Evolutionary conservation across 148 eudicot genomes (phyloP).

Genomic region (Rhododendron simsii): DNA sequence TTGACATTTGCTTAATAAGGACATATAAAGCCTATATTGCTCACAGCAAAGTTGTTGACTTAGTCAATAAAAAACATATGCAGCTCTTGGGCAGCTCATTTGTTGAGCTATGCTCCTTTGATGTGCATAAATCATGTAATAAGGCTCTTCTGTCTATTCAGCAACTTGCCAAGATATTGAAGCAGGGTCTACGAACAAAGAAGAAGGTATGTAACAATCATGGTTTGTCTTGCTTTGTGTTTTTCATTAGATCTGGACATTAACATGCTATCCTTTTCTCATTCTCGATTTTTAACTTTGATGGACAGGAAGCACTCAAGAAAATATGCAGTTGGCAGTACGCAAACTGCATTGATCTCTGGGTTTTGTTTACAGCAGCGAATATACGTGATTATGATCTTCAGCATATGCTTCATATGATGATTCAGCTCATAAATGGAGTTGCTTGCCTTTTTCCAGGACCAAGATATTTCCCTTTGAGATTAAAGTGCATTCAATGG

Average conservation of each 20-base stretch:
- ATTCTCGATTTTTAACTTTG: neutral
- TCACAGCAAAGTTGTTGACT: conserved; percentile 46
- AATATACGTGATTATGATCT: conserved; percentile 59
- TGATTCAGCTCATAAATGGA: conserved; percentile 75
- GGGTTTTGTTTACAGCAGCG: conserved; percentile 68
- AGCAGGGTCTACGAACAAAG: conserved; percentile 51
- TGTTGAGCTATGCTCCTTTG: conserved; percentile 69
- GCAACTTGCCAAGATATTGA: conserved; percentile 62
- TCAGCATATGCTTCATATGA: conserved; percentile 44
- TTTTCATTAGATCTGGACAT: neutral
- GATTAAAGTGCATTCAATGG: conserved; percentile 80
- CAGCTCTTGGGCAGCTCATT: conserved; percentile 55
- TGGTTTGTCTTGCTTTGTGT: neutral
- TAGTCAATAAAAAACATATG: conserved; percentile 42
- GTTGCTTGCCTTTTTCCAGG: conserved; percentile 65
- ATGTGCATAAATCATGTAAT: conserved; percentile 58
- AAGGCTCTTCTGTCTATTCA: conserved; percentile 55
- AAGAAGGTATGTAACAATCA: conserved; percentile 47
- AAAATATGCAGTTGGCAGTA: conserved; percentile 87
- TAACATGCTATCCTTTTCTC: neutral
- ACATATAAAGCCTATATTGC: conserved; percentile 57
- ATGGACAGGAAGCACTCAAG: conserved; percentile 67
- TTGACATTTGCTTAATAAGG: conserved; percentile 63
- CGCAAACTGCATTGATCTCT: conserved; percentile 66
- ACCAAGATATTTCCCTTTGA: conserved; percentile 73